Percentiles rank a stretch among this genome's conserved stretches.
Conservation (phyloP, 805 yeast species). For the Myxozyma sirexii region DNA sequence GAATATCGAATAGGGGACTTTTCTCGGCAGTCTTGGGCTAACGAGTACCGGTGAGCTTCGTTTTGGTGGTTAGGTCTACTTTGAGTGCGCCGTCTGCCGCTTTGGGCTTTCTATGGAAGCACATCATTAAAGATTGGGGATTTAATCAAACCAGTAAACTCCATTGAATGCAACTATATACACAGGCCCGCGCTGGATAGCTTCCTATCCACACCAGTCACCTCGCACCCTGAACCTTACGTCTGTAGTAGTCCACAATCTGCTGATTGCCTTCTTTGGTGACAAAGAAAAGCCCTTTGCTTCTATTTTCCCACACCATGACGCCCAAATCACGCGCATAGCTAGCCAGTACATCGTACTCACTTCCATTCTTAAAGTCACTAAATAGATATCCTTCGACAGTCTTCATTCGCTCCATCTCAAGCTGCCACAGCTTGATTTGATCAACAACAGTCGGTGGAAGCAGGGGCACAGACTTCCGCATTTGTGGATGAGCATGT, state of each 20-base stretch:
- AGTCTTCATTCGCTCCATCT: conserved; percentile 85
- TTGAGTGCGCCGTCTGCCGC: neutral
- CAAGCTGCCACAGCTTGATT: conserved; percentile 93
- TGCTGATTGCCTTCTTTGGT: conserved; percentile 84
- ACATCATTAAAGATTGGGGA: neutral
- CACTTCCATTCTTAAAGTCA: conserved; percentile 77
- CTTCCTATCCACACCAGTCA: too few relatives aligned
- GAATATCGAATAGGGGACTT: neutral
- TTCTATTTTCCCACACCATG: conserved; percentile 78
- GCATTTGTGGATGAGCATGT: conserved; percentile 94
- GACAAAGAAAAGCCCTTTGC: conserved; percentile 75
- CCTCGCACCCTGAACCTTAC: conserved; percentile 41
- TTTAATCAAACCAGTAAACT: neutral
- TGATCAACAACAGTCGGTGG: conserved; percentile 99
- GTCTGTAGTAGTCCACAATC: conserved; percentile 85
- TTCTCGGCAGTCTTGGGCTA: neutral
- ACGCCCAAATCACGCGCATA: conserved; percentile 94
- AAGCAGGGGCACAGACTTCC: conserved; percentile 62
- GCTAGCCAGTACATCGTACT: conserved; percentile 67
- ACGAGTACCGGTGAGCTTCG: too few relatives aligned
- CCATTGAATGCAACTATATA: conserved; percentile 3
- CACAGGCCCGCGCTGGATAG: too few relatives aligned
- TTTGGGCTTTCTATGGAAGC: conserved; percentile 4
- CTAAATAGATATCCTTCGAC: conserved; percentile 85
- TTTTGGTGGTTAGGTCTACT: conserved; percentile 1